Evolutionary conservation across 768 basidiomycete species (phyloP), one percentile per base, ranked within the genome.

Genomic region (Trametes punicea): DNA sequence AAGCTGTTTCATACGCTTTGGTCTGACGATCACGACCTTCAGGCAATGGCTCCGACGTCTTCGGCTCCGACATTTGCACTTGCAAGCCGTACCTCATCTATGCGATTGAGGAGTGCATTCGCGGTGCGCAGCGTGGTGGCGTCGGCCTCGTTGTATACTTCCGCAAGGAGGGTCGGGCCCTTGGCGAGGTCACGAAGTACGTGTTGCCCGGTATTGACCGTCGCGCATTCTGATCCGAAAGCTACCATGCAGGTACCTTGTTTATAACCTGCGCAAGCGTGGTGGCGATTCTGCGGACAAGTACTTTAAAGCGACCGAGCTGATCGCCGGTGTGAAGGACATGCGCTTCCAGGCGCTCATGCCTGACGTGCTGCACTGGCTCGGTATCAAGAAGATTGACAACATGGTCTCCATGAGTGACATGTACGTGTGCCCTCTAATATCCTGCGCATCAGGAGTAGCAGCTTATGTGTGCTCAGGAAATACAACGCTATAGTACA

Each of bases 311-410:
- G 84, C 87, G 5, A 98, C 96, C 0, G 95, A 95, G 71, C 75
- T 90, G 61, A 90, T 98, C 57, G 95, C 95, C 0, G 95, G 95
- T 8, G 94, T 97, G 21, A 90, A 93, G 73, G 92, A 94, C 66
- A 92, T 93, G 91, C 83, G 93, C n/a, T 94, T 94, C 85, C 84
- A 86, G 69, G 90, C 87, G 20, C 77, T 93, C 57, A 97, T 98
- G 94, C 96, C 96, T 3, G 96, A 98, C 68, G 88, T 97, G 6
- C 74, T 98, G 41, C 93, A 94, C 69, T 98, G 94, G 92, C 73
- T 98, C 16, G 96, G 96, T 0, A 88, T 98, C 66, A 85, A 69
- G 72, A 91, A 91, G 78, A 82, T 98, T 41, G 84, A 93, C 70
- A 86, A 86, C 65, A 84, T 98, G 85, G 85, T 96, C 15, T 87